phyloP scores from a whole-genome alignment of 192 early-diverging fungal species.

The Gigaspora rosea region DNA sequence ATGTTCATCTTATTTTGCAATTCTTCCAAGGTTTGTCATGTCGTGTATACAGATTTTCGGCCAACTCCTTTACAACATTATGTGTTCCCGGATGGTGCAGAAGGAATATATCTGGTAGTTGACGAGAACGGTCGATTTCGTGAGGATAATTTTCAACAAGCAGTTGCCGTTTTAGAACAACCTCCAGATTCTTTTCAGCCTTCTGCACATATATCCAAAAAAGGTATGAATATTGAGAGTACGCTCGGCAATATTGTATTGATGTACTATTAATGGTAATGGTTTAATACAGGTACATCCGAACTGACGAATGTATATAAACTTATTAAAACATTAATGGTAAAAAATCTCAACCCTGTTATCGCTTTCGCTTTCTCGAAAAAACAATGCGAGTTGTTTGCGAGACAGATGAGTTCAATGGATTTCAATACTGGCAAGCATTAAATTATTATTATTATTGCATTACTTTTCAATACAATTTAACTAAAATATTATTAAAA shows the following conservation, averaged over 20 bases:
- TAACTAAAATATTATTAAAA: background rate
- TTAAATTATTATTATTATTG: background rate
- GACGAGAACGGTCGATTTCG: conserved; percentile 95
- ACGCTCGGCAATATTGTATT: no score
- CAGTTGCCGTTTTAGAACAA: conserved; percentile 72
- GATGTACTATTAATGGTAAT: background rate
- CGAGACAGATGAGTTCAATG: conserved; percentile 87
- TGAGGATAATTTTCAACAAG: conserved; percentile 95
- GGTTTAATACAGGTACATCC: conserved; percentile 35
- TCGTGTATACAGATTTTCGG: conserved; percentile 96
- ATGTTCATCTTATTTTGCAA: background rate
- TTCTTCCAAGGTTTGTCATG: conserved; percentile 76
- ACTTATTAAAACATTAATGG: conserved; percentile 94
- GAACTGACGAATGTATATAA: conserved; percentile 82
- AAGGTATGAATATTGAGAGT: conserved; percentile 9
- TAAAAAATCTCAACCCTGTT: conserved; percentile 95
- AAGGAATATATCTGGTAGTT: conserved; percentile 94
- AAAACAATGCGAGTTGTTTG: conserved; percentile 89
- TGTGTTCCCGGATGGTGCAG: conserved; percentile 86
- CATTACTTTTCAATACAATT: background rate
- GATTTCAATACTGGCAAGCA: conserved; percentile 78
- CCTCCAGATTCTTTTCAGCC: conserved; percentile 58
- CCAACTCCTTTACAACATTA: conserved; percentile 98
- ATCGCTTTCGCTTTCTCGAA: conserved; percentile 98
- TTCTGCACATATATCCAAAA: conserved; percentile 37